Evolutionary conservation across 345 rosid species (phyloP).

Genomic region (Acer yangbiense): DNA sequence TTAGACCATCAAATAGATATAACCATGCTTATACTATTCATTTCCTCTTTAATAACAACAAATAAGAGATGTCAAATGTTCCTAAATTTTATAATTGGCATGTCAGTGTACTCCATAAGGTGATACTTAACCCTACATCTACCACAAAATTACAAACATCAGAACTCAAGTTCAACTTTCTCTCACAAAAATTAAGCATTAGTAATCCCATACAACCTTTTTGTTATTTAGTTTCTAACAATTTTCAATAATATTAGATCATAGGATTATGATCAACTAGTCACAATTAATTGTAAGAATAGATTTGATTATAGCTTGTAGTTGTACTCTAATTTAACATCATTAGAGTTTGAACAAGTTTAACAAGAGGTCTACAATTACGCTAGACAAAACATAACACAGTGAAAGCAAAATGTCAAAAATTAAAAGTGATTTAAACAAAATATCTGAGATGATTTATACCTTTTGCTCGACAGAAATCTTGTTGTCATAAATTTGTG

Average conservation of each 20-base stretch:
- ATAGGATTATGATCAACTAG: not conserved
- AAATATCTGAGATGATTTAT: slow-evolving; percentile 4
- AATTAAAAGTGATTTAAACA: not conserved
- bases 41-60: not conserved
- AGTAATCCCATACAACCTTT: not conserved
- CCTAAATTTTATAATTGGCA: not conserved
- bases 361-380: not conserved
- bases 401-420: not conserved
- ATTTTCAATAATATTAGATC: not conserved
- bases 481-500: slow-evolving; percentile 72
- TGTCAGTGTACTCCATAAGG: not conserved
- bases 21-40: not conserved
- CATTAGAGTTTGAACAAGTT: not conserved
- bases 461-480: slow-evolving; percentile 81
- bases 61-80: not conserved
- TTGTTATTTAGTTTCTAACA: not conserved
- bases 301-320: not conserved
- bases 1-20: slow-evolving; percentile 6
- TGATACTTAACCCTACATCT: not conserved
- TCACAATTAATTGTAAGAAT: not conserved
- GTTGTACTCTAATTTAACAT: not conserved
- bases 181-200: not conserved
- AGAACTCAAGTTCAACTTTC: not conserved
- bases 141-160: not conserved
- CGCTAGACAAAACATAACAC: not conserved